These are phyloP conservation scores for Calocybe indica DNA, from an alignment of 768 basidiomycete species.

Conservation along the genomic window DNA sequence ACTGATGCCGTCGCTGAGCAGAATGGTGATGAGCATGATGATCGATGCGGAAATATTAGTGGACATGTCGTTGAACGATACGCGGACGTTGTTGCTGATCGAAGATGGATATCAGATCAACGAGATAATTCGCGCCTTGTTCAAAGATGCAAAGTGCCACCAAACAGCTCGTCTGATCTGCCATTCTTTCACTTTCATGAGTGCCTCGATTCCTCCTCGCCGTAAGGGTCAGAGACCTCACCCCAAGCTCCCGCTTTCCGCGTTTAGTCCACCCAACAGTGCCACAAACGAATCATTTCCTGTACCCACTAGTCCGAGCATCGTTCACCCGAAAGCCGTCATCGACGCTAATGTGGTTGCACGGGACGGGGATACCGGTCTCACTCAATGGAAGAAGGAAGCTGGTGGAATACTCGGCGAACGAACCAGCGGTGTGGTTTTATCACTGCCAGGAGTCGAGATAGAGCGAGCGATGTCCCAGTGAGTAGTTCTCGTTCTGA, in stretches of 20 bases:
- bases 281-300: constrained; percentile 65
- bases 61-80: background rate
- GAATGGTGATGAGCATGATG: no score
- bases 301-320: constrained; percentile 60
- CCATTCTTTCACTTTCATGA: constrained; percentile 3
- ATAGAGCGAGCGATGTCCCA: constrained; percentile 35
- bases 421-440: constrained; percentile 50
- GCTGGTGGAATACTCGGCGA: constrained; percentile 37
- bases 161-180: background rate
- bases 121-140: constrained; percentile 4
- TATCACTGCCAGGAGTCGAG: constrained; percentile 41
- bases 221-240: constrained; percentile 61
- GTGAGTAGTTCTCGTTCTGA: constrained; percentile 30
- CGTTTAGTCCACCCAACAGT: constrained; percentile 66
- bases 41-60: no score
- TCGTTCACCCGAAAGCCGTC: constrained; percentile 55
- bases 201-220: constrained; percentile 24
- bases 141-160: constrained; percentile 4
- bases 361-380: constrained; percentile 29
- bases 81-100: background rate
- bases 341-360: constrained; percentile 65
- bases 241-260: constrained; percentile 70
- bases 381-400: constrained; percentile 48
- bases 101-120: constrained; percentile 2
- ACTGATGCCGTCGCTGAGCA: no score